These are phyloP conservation scores for Trichoderma semiorbis DNA, from an alignment of 2,329 filamentous ascomycete genomes.

Conservation along the genomic window DNA sequence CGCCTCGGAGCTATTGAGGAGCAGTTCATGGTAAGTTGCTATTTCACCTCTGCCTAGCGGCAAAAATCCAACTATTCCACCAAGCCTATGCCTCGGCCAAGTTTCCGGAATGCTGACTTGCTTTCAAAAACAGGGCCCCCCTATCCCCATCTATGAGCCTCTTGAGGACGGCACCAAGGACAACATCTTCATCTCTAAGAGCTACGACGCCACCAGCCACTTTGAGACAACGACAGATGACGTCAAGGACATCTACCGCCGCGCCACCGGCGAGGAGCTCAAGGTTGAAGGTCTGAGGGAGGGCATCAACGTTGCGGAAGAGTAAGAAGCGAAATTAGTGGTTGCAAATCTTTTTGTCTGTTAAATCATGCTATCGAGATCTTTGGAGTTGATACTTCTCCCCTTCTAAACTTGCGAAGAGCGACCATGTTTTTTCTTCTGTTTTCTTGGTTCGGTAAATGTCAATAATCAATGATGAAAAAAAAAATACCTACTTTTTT, in stretches of 20 bases:
- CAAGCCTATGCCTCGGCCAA: not conserved
- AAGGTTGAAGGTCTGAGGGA: conserved; percentile 85
- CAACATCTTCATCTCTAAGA: conserved; percentile 97
- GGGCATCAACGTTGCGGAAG: conserved; percentile 68
- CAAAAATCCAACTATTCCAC: not conserved
- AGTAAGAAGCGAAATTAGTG: conserved; percentile 42
- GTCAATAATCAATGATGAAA: conserved; percentile 18
- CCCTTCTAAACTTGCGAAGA: not conserved
- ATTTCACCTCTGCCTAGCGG: not conserved
- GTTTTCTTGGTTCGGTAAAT: conserved; percentile 11
- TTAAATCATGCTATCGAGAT: conserved; percentile 8
- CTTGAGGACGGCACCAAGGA: conserved; percentile 76
- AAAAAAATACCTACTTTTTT: not conserved
- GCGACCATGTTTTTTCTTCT: conserved; percentile 8
- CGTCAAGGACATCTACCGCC: conserved; percentile 87
- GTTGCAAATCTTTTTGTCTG: conserved; percentile 13
- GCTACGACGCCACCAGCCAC: conserved; percentile 96
- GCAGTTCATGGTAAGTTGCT: conserved; percentile 75
- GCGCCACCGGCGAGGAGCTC: conserved; percentile 79
- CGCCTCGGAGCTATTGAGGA: conserved; percentile 92
- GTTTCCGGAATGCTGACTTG: not conserved
- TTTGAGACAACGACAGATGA: conserved; percentile 92
- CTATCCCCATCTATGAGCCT: conserved; percentile 93
- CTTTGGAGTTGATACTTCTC: conserved; percentile 13
- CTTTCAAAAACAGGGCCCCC: conserved; percentile 54